Percentiles rank a stretch among this genome's conserved stretches.
Conservation (phyloP, 257 asterid genomes). For the Nicotiana otophora region DNA sequence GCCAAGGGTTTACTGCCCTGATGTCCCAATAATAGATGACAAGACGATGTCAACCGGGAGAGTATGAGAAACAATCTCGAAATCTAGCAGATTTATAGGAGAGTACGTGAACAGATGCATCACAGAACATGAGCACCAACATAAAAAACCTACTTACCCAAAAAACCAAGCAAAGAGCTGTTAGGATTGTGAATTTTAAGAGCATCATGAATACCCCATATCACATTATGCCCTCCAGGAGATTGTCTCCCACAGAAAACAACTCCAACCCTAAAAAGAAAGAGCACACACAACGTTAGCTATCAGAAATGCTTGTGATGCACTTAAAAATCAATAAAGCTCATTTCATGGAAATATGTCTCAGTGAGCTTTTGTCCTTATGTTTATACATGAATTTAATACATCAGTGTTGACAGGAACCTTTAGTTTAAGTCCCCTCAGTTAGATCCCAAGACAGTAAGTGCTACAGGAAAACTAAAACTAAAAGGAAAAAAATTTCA, state of each 20-base stretch:
- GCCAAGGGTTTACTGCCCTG: not conserved
- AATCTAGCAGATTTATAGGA: not conserved
- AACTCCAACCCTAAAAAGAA: slow-evolving; percentile 60
- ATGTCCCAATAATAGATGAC: not conserved
- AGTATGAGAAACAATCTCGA: not conserved
- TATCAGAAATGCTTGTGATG: not conserved
- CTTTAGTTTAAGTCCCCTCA: not conserved
- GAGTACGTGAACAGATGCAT: not conserved
- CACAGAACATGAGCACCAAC: not conserved
- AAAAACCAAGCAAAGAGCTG: slow-evolving; percentile 75
- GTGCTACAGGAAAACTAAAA: not conserved
- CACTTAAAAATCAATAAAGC: not conserved
- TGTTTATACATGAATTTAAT: not conserved
- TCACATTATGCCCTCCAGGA: slow-evolving; percentile 94
- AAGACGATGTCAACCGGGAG: not conserved
- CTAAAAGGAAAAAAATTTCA: not conserved
- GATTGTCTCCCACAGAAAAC: slow-evolving; percentile 97
- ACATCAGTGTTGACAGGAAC: not conserved
- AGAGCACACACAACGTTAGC: not conserved
- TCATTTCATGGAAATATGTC: not conserved
- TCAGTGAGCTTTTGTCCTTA: not conserved
- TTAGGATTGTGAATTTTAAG: slow-evolving; percentile 72
- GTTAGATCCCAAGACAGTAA: not conserved
- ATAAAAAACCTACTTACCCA: slow-evolving; percentile 45
- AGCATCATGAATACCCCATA: slow-evolving; percentile 90